Evolutionary conservation across 768 basidiomycete species (phyloP), one percentile per base, ranked within the genome.

Genomic region (Hydnomerulius pinastri): DNA sequence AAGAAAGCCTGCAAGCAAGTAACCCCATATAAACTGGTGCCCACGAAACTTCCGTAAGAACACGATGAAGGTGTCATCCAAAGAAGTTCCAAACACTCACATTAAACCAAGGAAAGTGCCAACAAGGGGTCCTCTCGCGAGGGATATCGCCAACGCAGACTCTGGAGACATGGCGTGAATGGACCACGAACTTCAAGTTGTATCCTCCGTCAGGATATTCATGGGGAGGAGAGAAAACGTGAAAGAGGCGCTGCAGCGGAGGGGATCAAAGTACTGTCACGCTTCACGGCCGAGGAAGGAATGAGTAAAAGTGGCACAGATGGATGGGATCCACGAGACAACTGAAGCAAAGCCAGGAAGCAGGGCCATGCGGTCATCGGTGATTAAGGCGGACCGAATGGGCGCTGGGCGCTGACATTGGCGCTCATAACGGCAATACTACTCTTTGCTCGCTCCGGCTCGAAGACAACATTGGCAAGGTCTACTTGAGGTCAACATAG

Each of bases 1-100:
- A 60, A 67, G 20, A 67, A 58, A 5, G 63, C 53, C 28, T 66
- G 64, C 36, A 54, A 53, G 50, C 63, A 66, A 6, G 63, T 65
- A 5, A 63, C 44, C 11, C 48, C 48, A 11, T 49, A 49, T 18
- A 49, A 38, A 11, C 48, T 49, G 38, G 20, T 21, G 30, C n/a
- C 27, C 30, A 21, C 9, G n/a, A 12, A 29, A 15, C 6, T 11
- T 29, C 27, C 13, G 21, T 32, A 30, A 23, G 32, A 35, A n/a
- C 18, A 28, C 18, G 17, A 15, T 28, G 9, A 6, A 32, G 6
- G 23, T 6, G 4, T 18, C 29, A 17, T 11, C 18, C 20, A 7
- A 12, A n/a, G 15, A 32, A 21, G 44, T n/a, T n/a, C n/a, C n/a
- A n/a, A n/a, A 13, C 11, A 48, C 46, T 20, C 20, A 48, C 46